Base-by-base conservation (phyloP, 2,329 filamentous ascomycete species). In the Fusarium vanettenii region DNA sequence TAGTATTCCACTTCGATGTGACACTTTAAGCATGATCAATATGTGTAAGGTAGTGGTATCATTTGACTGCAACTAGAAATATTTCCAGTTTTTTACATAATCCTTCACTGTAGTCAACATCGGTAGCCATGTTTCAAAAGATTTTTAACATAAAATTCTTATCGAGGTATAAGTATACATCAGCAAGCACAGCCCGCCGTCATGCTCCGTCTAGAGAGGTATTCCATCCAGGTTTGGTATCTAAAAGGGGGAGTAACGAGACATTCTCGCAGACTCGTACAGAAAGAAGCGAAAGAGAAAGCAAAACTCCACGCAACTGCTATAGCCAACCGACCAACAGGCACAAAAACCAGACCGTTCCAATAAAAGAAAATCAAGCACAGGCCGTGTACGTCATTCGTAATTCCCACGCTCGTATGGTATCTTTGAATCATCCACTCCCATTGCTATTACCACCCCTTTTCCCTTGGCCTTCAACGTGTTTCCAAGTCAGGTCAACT, bases 191-290 rank as follows among this genome's bases (percentile, higher is more conserved):
- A 71, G 66, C 70, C 67, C 31, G 43, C 60, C 55, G 41, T 41
- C 43, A 69, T 71, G 37, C 59, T 66, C 60, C 48, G 64, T 75
- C 72, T 75, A 75, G 73, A 66, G 52, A 68, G 67, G 59, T 69
- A 73, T 76, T 71, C 59, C 63, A 69, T 73, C 57, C 61, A 71
- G 73, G 73, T 66, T 64, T 75, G 73, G 70, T 74, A 75, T 75
- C 73, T 75, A 69, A 74, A 70, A 65, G 67, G 73, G 72, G 73
- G 73, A 20, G 70, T 60, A 74, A 65, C 69, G 61, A 65, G 61
- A 73, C 60, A 70, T 67, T 55, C 48, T 68, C 41, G 29, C 48
- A 71, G 33, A 45, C 71, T 62, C 50, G 60, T 55, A 70, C 39
- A 52, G 16, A 41, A 27, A 37, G 16, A 39, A 75, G 61, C 62